phyloP scores from a whole-genome alignment of 2,329 filamentous ascomycete genomes.

The Fusarium sp. region DNA sequence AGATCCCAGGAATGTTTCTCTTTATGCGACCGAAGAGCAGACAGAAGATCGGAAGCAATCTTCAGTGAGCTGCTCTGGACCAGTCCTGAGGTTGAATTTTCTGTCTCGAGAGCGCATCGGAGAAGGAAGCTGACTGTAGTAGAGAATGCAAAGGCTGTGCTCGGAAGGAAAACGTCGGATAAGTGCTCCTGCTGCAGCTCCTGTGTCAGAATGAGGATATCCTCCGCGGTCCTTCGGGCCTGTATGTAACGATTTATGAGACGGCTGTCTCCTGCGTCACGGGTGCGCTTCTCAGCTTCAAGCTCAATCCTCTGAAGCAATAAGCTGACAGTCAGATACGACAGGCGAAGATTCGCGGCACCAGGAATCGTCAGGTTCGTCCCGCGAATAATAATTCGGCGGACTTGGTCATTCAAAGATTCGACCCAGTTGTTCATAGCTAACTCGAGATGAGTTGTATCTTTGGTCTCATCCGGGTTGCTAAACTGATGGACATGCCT shows the following conservation, averaged over 20 bases:
- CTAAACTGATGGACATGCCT: conserved; percentile 55
- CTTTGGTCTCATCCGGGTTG: conserved; percentile 44
- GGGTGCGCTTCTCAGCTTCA: conserved; percentile 54
- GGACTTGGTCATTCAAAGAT: conserved; percentile 54
- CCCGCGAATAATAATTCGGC: conserved; percentile 59
- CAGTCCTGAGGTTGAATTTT: conserved; percentile 53
- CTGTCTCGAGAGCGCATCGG: conserved; percentile 61
- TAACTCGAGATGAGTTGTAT: conserved; percentile 54
- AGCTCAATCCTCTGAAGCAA: conserved; percentile 62
- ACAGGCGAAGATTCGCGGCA: conserved; percentile 64
- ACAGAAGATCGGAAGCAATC: conserved; percentile 60
- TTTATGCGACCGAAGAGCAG: conserved; percentile 56
- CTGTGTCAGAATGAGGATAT: conserved; percentile 62
- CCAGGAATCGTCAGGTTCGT: conserved; percentile 58
- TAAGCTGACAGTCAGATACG: conserved; percentile 63
- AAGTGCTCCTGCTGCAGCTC: conserved; percentile 60
- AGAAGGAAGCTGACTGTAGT: conserved; percentile 65
- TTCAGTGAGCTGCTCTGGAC: conserved; percentile 56
- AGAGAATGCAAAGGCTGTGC: conserved; percentile 62
- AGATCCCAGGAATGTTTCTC: conserved; percentile 62
- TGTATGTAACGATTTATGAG: conserved; percentile 55
- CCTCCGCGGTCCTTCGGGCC: conserved; percentile 61
- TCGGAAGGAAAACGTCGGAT: conserved; percentile 64
- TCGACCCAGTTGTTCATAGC: conserved; percentile 61
- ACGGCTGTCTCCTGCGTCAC: conserved; percentile 37